Evolutionary conservation across 2,329 filamentous ascomycete species (phyloP).

Genomic region (Neonectria coccinea): DNA sequence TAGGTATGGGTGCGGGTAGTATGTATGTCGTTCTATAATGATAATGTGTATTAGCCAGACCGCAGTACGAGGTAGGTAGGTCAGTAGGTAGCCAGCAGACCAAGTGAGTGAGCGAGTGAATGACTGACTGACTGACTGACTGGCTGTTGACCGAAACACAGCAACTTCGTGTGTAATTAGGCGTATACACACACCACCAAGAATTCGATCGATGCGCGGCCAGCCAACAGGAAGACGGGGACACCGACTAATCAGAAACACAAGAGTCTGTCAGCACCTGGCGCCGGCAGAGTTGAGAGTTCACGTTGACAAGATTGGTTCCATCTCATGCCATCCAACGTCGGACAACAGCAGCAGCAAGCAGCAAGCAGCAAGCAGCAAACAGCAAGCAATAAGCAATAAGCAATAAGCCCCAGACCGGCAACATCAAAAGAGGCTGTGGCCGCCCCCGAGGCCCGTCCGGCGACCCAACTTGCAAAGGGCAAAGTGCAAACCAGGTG

Average conservation of each 20-base stretch:
- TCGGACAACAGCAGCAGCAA: conserved; percentile 13
- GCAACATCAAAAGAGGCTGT: conserved; percentile 15
- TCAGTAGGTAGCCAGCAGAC: background rate
- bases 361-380: background rate
- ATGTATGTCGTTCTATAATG: too few species aligned
- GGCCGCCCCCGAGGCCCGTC: background rate
- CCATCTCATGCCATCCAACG: background rate
- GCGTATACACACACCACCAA: background rate
- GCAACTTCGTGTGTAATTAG: conserved; percentile 11
- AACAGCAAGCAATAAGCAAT: background rate
- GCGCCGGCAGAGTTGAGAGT: conserved; percentile 24
- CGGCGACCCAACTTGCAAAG: conserved; percentile 24
- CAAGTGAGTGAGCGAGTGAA: conserved; percentile 8
- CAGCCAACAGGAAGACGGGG: conserved; percentile 33
- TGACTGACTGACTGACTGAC: background rate
- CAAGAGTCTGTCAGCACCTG: conserved; percentile 36
- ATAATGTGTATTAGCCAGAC: too few species aligned
- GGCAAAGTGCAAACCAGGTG: conserved; percentile 22
- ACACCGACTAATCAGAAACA: conserved; percentile 29
- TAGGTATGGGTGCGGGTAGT: too few species aligned
- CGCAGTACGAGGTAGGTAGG: too few species aligned
- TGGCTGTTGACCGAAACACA: background rate
- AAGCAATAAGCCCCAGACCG: conserved; percentile 3
- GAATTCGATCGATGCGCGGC: conserved; percentile 15
- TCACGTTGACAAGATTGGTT: conserved; percentile 33